Evolutionary conservation across 2,329 filamentous ascomycete species (phyloP), one percentile per base, ranked within the genome.

Genomic region (Xylariaceae sp.): DNA sequence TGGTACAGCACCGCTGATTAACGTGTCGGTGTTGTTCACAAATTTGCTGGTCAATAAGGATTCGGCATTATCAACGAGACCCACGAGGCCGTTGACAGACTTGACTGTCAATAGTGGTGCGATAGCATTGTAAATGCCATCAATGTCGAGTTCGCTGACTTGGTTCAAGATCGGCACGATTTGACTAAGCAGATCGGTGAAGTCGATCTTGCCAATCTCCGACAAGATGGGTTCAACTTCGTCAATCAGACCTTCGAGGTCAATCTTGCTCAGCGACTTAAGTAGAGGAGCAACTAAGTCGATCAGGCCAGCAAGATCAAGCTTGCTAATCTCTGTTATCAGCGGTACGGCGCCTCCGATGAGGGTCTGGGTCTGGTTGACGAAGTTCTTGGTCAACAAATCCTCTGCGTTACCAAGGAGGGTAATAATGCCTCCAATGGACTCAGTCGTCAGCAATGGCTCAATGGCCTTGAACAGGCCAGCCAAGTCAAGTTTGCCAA

Each of bases 11-110:
- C 67, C 71, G 6, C 62, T 62, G 16, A 73, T 66, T 14, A 59
- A 46, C 18, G 55, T 70, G 9, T 73, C 69, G 0, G 71, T 75
- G 42, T 73, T 65, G 45, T 73, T 72, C 59, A 75, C 72, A 43
- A 75, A 74, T 12, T 66, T 65, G 42, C 51, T 49, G 0, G 66
- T 73, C 22, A 74, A 64, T 1, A 74, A 62, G n/a, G 66, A 60
- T 49, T 73, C 70, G 0, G 71, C 72, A 40, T 73, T 74, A 2
- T 58, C 59, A 18, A 75, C 57, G 7, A 75, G 61, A 1, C 70
- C 69, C 2, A 72, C 54, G 5, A 75, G 53, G 5, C 70, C 71
- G 48, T 66, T 59, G 7, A 74, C 57, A 0, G 65, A 67, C 12
- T 63, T 42, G 1, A 70, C 64, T 0, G 69, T 71, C 31, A 74